Conservation (phyloP, 1,139 yeast species). For the Taphrina pruni region DNA sequence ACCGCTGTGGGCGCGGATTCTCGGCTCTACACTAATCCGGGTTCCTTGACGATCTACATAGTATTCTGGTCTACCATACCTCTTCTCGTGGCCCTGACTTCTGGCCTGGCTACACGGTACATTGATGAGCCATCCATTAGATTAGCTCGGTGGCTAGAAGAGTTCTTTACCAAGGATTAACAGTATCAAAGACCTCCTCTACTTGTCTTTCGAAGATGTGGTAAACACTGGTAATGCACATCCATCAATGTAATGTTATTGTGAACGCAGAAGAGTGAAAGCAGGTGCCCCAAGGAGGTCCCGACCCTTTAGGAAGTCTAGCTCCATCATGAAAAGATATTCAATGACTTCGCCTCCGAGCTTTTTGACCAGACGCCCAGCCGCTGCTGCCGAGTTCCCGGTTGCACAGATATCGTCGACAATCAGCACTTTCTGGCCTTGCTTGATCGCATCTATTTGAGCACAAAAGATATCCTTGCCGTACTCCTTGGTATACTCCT, state of each 20-base stretch:
- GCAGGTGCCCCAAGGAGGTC: slow-evolving; percentile 62
- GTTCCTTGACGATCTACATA: slow-evolving; percentile 15
- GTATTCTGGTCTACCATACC: slow-evolving; percentile 18
- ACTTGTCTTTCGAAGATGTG: too few species aligned
- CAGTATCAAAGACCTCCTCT: too few species aligned
- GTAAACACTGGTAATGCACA: too few species aligned
- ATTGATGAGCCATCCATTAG: slow-evolving; percentile 26
- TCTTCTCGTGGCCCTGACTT: slow-evolving; percentile 14
- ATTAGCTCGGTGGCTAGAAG: slow-evolving; percentile 29
- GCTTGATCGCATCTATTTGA: slow-evolving; percentile 80
- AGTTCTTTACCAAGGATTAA: slow-evolving; percentile 1
- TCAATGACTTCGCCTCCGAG: slow-evolving; percentile 74
- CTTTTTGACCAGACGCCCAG: slow-evolving; percentile 78
- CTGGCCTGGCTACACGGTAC: slow-evolving; percentile 18
- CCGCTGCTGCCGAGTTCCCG: slow-evolving; percentile 95
- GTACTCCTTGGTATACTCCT: slow-evolving; percentile 85
- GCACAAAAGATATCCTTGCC: slow-evolving; percentile 87
- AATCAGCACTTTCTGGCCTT: slow-evolving; percentile 78
- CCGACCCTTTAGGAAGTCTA: slow-evolving; percentile 93
- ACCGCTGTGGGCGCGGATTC: not conserved
- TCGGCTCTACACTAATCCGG: not conserved
- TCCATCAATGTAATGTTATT: not conserved
- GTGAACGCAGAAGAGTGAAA: slow-evolving; percentile 17
- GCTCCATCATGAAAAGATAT: slow-evolving; percentile 87
- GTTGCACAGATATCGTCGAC: slow-evolving; percentile 98